Base-by-base conservation (phyloP, 495 filamentous ascomycete species). In the Talaromyces adpressus region DNA sequence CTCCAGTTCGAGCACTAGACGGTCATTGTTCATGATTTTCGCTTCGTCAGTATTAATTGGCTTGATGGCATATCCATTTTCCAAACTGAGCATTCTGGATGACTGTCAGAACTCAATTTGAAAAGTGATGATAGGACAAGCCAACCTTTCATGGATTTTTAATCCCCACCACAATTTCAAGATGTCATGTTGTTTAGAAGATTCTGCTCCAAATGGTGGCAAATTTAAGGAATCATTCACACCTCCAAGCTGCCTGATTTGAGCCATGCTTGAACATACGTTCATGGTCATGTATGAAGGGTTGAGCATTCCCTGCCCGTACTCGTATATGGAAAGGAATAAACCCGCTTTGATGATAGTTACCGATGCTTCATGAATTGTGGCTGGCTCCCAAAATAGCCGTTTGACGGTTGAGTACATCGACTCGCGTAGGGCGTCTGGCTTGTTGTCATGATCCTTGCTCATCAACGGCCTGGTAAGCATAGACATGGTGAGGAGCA, bases 401-500 rank as follows among this genome's bases (percentile, higher is more conserved):
- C 41, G 34, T 25, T 61, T 61, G 22, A 27, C 41, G 9, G 39
- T 61, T 3, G 0, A 2, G 16, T 61, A 61, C 39, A 61, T 23
- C 1, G 32, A 47, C 20, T 47, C 36, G 27, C 58, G 58, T 12
- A 61, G 16, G 20, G 34, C 36, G 22, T 61, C 58, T 3, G 58
- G 58, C 34, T 58, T 3, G 6, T 49, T 49, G 14, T 16, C 6
- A 56, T 56, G 8, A 3, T 9, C 11, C 11, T 56, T 36, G 25
- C 41, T 49, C 36, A 49, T 61, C 22, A 27, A 61, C 9, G 58
- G 58, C 16, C 58, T 30, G 3, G 36, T 47, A 9, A 61, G 27
- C 58, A 61, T 61, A n/a, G n/a, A 25, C 58, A 61, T 61, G 23
- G n/a, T 49, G 16, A 61, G 34, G 20, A 61, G 58, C 36, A 61